These are phyloP conservation scores for Blumeria graminis DNA, from an alignment of 2,329 filamentous ascomycete species.

Conservation along the genomic window DNA sequence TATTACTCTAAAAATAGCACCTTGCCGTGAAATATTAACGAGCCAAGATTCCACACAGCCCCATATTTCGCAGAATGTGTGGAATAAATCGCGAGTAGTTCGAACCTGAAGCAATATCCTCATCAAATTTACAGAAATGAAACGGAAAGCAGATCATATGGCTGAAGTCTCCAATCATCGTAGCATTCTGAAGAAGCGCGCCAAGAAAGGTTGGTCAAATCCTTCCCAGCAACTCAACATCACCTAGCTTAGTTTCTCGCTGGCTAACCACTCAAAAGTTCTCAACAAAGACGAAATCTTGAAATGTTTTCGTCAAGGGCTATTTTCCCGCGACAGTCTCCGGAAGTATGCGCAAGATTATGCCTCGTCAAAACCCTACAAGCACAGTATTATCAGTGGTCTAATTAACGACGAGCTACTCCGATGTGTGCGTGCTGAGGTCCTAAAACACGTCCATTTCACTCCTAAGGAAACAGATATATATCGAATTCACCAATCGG, in stretches of 20 bases:
- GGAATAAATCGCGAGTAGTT: too few relatives aligned
- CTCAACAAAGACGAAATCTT: slow-evolving; percentile 13
- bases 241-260: not conserved
- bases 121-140: too few relatives aligned
- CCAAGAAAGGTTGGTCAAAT: slow-evolving; percentile 18
- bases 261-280: slow-evolving; percentile 9
- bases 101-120: too few relatives aligned
- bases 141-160: too few relatives aligned
- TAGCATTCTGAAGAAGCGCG: slow-evolving; percentile 24
- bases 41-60: too few relatives aligned
- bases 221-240: slow-evolving; percentile 1
- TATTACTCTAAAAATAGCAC: too few relatives aligned
- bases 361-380: slow-evolving; percentile 47
- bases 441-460: slow-evolving; percentile 76
- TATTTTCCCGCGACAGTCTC: slow-evolving; percentile 37
- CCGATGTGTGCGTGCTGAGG: slow-evolving; percentile 67
- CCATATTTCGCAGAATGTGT: too few relatives aligned
- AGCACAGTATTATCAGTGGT: slow-evolving; percentile 68
- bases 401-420: slow-evolving; percentile 64
- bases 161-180: too few relatives aligned
- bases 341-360: slow-evolving; percentile 36
- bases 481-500: slow-evolving; percentile 98
- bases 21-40: too few relatives aligned
- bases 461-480: slow-evolving; percentile 98
- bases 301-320: slow-evolving; percentile 33